These are phyloP conservation scores for Candida mattraensis DNA, from an alignment of 805 yeast species.

Conservation along the genomic window DNA sequence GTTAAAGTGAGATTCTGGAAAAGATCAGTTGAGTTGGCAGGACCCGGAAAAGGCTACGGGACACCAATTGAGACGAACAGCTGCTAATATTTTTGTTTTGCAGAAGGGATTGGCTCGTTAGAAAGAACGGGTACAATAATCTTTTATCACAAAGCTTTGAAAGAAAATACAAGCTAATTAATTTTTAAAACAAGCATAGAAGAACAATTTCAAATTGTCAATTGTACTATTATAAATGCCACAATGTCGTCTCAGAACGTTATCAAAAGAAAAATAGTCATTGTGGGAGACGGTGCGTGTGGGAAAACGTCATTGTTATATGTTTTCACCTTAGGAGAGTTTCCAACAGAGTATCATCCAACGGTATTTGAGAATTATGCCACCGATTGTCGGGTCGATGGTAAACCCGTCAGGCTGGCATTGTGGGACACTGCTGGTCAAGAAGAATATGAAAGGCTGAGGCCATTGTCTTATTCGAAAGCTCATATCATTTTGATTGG, in stretches of 20 bases:
- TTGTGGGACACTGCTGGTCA: conserved; percentile 98
- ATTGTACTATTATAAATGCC: too few species aligned
- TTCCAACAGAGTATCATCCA: conserved; percentile 90
- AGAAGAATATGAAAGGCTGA: conserved; percentile 87
- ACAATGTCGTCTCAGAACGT: conserved; percentile 26
- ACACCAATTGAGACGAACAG: too few species aligned
- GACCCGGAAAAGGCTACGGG: too few species aligned
- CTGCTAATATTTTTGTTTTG: too few species aligned
- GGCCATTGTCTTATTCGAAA: conserved; percentile 85
- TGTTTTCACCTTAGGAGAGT: conserved; percentile 89
- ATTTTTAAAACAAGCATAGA: too few species aligned
- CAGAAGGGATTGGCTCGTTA: too few species aligned
- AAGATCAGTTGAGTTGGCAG: too few species aligned
- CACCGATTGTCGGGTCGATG: conserved; percentile 91
- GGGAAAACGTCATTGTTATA: conserved; percentile 90
- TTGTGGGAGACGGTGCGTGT: conserved; percentile 94
- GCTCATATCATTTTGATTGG: conserved; percentile 87
- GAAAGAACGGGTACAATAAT: too few species aligned
- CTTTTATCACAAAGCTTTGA: too few species aligned
- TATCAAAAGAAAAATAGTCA: conserved; percentile 73
- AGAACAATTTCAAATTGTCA: too few species aligned
- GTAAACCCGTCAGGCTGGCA: conserved; percentile 84
- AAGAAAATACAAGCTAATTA: too few species aligned
- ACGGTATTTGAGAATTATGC: conserved; percentile 94
- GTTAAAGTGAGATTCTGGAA: too few species aligned